Conservation (phyloP, 2,329 filamentous ascomycete species). For the Daldinia sp. region DNA sequence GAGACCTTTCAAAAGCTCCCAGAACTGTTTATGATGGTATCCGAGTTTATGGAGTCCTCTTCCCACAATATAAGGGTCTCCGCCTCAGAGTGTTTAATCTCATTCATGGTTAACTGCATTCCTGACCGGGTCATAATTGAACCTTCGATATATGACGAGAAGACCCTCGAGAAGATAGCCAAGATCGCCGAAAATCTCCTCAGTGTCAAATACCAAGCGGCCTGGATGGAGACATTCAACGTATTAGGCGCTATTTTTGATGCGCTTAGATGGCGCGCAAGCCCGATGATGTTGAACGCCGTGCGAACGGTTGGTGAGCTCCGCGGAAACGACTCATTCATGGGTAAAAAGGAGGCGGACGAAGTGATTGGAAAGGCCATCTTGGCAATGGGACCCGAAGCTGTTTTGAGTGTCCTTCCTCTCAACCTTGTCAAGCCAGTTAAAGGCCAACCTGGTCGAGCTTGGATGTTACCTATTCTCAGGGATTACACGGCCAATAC, state of each 20-base stretch:
- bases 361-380: slow-evolving; percentile 89
- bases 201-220: slow-evolving; percentile 90
- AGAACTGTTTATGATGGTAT: slow-evolving; percentile 82
- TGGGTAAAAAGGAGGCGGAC: slow-evolving; percentile 95
- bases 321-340: slow-evolving; percentile 87
- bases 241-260: slow-evolving; percentile 90
- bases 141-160: slow-evolving; percentile 93
- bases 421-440: slow-evolving; percentile 85
- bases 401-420: slow-evolving; percentile 84
- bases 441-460: slow-evolving; percentile 83
- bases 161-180: slow-evolving; percentile 84
- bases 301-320: slow-evolving; percentile 87
- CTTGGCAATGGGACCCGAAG: slow-evolving; percentile 88
- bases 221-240: slow-evolving; percentile 94
- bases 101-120: slow-evolving; percentile 90
- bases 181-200: slow-evolving; percentile 79
- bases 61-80: slow-evolving; percentile 95
- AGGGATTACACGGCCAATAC: slow-evolving; percentile 93
- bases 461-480: slow-evolving; percentile 94
- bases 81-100: slow-evolving; percentile 93
- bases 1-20: slow-evolving; percentile 94
- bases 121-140: slow-evolving; percentile 86
- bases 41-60: slow-evolving; percentile 84
- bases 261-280: slow-evolving; percentile 83
- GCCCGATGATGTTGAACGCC: slow-evolving; percentile 80